A percentile compares a stretch with the other conserved stretches of the same genome.
Evolutionary conservation across 176 grass and related monocot genomes (phyloP).

Genomic region (Phragmites australis): DNA sequence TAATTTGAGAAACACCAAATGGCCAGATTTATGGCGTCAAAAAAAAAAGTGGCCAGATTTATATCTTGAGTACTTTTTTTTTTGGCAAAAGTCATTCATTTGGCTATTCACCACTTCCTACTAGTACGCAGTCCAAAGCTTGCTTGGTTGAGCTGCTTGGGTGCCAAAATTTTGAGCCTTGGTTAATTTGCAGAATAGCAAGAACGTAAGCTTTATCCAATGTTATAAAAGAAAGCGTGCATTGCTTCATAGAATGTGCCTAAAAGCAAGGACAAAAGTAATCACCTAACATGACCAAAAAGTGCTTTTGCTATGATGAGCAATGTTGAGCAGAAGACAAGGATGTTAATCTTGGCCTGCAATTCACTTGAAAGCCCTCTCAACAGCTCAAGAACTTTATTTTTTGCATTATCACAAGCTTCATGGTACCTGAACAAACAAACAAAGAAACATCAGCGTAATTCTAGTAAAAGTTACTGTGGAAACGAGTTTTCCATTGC

Average conservation of each 20-base stretch:
- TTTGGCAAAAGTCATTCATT: background rate
- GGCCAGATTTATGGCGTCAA: no score
- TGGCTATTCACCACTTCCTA: background rate
- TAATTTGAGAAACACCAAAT: background rate
- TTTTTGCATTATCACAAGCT: constrained; percentile 73
- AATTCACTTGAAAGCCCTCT: constrained; percentile 91
- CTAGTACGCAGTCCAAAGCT: background rate
- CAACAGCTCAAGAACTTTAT: constrained; percentile 79
- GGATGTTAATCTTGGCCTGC: constrained; percentile 79
- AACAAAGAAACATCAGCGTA: constrained; percentile 36
- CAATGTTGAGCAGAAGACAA: constrained; percentile 80
- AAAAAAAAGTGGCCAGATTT: background rate
- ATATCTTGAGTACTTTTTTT: background rate
- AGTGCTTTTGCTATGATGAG: constrained; percentile 87
- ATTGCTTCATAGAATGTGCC: background rate
- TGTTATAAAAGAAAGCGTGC: background rate
- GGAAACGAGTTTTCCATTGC: background rate
- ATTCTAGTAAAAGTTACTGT: constrained; percentile 4
- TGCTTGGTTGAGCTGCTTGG: background rate
- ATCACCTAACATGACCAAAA: constrained; percentile 90
- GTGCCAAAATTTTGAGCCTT: background rate
- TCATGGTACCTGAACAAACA: constrained; percentile 81
- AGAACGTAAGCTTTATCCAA: constrained; percentile 4
- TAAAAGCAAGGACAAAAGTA: constrained; percentile 31
- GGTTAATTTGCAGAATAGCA: constrained; percentile 5